A percentile compares a stretch with the other conserved stretches of the same genome.
phyloP scores from a whole-genome alignment of 345 rosid species.

The Brassica incana region DNA sequence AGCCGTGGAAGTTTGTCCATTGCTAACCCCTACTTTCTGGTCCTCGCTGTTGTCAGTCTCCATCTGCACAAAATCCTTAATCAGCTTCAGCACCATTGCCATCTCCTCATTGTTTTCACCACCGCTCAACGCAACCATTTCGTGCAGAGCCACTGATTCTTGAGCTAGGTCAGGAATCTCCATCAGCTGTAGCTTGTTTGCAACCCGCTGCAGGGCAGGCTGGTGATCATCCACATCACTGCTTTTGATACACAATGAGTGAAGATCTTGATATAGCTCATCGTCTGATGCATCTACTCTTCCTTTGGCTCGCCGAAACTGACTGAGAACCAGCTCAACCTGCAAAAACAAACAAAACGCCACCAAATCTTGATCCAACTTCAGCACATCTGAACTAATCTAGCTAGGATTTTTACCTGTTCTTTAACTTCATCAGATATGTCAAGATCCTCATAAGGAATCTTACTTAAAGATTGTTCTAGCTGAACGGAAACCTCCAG shows the following conservation, averaged over 20 bases:
- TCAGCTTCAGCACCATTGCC: conserved; percentile 72
- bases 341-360: conserved; percentile 33
- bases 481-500: conserved; percentile 61
- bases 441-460: conserved; percentile 69
- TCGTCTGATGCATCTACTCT: conserved; percentile 65
- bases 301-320: conserved; percentile 88
- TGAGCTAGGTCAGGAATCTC: conserved; percentile 75
- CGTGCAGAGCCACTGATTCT: conserved; percentile 91
- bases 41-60: conserved; percentile 53
- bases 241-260: conserved; percentile 56
- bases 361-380: neutral
- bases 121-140: conserved; percentile 69
- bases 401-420: conserved; percentile 59
- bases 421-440: conserved; percentile 98
- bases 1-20: conserved; percentile 60
- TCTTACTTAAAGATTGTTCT: conserved; percentile 73
- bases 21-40: conserved; percentile 36
- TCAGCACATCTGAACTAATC: neutral
- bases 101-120: conserved; percentile 87
- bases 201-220: conserved; percentile 55
- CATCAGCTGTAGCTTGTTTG: conserved; percentile 70
- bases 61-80: conserved; percentile 86
- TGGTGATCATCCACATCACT: conserved; percentile 51
- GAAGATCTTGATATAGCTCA: conserved; percentile 63
- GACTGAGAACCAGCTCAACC: conserved; percentile 88